Evolutionary conservation across 2,329 filamentous ascomycete species (phyloP).

Genomic region (Botrytis sinoallii): DNA sequence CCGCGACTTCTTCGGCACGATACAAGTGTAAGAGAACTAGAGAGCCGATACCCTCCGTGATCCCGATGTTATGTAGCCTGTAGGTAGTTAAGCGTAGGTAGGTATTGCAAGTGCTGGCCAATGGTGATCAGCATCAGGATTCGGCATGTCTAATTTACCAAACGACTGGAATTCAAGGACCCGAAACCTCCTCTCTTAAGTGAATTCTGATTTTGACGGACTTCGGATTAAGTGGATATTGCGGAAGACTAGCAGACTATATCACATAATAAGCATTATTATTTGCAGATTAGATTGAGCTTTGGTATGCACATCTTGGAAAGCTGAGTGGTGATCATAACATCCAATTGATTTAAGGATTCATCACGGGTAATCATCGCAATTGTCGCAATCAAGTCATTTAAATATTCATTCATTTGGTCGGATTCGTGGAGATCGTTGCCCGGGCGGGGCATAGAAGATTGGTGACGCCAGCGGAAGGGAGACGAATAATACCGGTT

Average conservation of each 20-base stretch:
- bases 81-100: not conserved
- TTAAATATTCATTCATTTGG: not conserved
- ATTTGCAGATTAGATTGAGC: not conserved
- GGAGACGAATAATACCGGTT: constrained; percentile 10
- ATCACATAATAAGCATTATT: not conserved
- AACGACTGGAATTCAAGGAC: constrained; percentile 7
- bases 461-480: constrained; percentile 15
- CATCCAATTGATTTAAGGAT: not conserved
- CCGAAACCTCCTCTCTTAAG: not conserved
- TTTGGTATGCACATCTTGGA: not conserved
- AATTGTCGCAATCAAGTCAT: not conserved
- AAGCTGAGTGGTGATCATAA: not conserved
- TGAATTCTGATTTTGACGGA: not conserved
- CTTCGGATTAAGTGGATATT: not conserved
- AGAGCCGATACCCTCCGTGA: not conserved
- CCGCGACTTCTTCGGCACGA: not conserved
- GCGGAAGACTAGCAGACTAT: not conserved
- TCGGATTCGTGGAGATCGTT: not conserved
- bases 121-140: not conserved
- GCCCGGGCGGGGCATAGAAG: not conserved
- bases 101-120: not conserved
- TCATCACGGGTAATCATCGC: not conserved
- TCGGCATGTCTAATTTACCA: constrained; percentile 13
- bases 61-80: not conserved
- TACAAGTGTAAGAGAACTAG: not conserved